Evolutionary conservation across 2,329 filamentous ascomycete species (phyloP), one percentile per base, ranked within the genome.

Genomic region (Pseudogymnoascus sp.): DNA sequence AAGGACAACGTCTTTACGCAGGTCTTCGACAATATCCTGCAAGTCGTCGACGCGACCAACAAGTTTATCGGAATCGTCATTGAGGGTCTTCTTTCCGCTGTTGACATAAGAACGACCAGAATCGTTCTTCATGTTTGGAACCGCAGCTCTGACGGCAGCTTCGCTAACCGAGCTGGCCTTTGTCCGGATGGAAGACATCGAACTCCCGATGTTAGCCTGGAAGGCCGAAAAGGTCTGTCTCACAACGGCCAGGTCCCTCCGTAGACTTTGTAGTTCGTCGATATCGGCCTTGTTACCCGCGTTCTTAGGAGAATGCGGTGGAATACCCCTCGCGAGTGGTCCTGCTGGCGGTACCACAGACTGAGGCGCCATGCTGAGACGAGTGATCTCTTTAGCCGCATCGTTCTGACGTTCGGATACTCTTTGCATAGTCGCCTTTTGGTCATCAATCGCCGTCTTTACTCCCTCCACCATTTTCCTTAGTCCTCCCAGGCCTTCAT

Each of bases 21-120:
- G 82, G 72, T 99, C 94, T 74, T 99, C 94, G 18, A 99, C 90
- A 61, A 94, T 80, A 74, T 99, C 94, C 76, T 97, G 94, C n/a
- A 99, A 82, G 71, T 97, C 93, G 72, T 99, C 94, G 9, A 99
- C 94, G 71, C 91, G 88, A 68, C 86, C 88, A 67, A 99, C 92
- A 62, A 99, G 86, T 65, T 87, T 87, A 74, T 97, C 93, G 0
- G 91, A 96, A 72, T 97, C 93, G 27, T 87, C 81, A 59, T 88
- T 89, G 64, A 99, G 84, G 63, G 87, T 84, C 75, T 96, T 96
- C 73, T 96, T 95, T 58, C 93, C 93, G 36, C 81, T 83, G 67
- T 89, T 87, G 67, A 99, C 90, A 70, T 97, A 94, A 7, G 86
- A 81, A 67, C 92, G 89, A 35, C 93, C 93, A n/a, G 85, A 86